A percentile compares a stretch with the other conserved stretches of the same genome.
Conservation (phyloP, 306 rosid genomes). For the Delonix regia region DNA sequence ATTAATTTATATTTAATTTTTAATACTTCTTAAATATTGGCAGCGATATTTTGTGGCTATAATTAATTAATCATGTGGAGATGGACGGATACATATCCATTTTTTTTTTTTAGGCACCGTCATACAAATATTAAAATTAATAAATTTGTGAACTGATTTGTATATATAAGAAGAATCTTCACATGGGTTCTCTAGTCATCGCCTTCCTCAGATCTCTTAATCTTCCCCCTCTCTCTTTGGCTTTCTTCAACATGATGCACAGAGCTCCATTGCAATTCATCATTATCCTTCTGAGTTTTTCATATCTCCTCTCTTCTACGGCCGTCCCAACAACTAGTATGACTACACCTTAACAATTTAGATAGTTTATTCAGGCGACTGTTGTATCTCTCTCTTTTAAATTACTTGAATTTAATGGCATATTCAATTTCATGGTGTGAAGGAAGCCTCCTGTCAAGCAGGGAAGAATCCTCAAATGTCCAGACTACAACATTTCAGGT, state of each 20-base stretch:
- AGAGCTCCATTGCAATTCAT: slow-evolving; percentile 28
- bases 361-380: not conserved
- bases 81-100: too few relatives aligned
- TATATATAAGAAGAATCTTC: slow-evolving; percentile 36
- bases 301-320: slow-evolving; percentile 32
- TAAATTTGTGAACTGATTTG: not conserved
- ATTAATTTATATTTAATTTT: too few relatives aligned
- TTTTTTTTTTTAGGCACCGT: too few relatives aligned
- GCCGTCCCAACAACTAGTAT: slow-evolving; percentile 52
- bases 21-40: too few relatives aligned
- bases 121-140: slow-evolving; percentile 23
- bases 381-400: not conserved
- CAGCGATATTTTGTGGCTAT: too few relatives aligned
- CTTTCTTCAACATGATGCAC: slow-evolving; percentile 26
- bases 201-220: slow-evolving; percentile 26
- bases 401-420: not conserved
- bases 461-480: slow-evolving; percentile 30
- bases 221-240: not conserved
- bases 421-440: slow-evolving; percentile 7
- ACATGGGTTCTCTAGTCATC: slow-evolving; percentile 1
- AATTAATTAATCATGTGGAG: too few relatives aligned
- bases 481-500: slow-evolving; percentile 39
- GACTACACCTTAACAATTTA: not conserved
- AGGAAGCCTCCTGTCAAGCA: slow-evolving; percentile 46
- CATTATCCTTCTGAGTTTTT: slow-evolving; percentile 38